Evolutionary conservation across 2,329 filamentous ascomycete genomes (phyloP), one percentile per base, ranked within the genome.

Genomic region (Curvularia eragrostidis): DNA sequence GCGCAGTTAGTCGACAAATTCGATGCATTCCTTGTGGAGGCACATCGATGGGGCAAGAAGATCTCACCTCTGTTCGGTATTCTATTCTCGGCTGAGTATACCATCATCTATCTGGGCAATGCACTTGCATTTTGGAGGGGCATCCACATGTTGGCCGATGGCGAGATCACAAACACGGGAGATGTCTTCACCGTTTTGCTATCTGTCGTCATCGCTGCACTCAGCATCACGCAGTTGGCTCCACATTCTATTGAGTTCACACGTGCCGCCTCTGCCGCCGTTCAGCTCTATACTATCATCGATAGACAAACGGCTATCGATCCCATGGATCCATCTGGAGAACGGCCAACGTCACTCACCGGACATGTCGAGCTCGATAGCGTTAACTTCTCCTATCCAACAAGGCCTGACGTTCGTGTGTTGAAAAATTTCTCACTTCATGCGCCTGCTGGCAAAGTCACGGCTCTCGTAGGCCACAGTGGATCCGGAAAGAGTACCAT

Each of bases 401-500:
- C 92, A 2, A 87, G 94, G 0, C 48, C 48, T 4, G 91, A 97
- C 69, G 91, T 96, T 3, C 85, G 87, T 2, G 91, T 97, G 50
- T 93, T 98, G 4, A 70, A 66, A 48, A 75, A 78, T 52, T 79
- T 85, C 48, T 84, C 81, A 13, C 32, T 75, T 3, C 62, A 67
- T 12, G 73, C 73, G 49, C 70, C 77, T 53, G 87, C 85, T 67
- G 88, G 88, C 5, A 85, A 89, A 47, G 67, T 66, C 21, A 64
- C 64, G 6, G 67, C 69, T 12, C 64, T 71, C 1, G 88, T 91
- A 8, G 89, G 89, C 1, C 55, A 55, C 15, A 97, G 93, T 21
- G 94, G 94, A 5, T 95, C 90, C 38, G 94, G 94, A 34, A 98
- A 98, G 79, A 93, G 89, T 70, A 97, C 94, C 0, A 91, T 97